Evolutionary conservation across 106 monocot genomes (phyloP), one percentile per base, ranked within the genome.

Genomic region (Dendrobium nobile): DNA sequence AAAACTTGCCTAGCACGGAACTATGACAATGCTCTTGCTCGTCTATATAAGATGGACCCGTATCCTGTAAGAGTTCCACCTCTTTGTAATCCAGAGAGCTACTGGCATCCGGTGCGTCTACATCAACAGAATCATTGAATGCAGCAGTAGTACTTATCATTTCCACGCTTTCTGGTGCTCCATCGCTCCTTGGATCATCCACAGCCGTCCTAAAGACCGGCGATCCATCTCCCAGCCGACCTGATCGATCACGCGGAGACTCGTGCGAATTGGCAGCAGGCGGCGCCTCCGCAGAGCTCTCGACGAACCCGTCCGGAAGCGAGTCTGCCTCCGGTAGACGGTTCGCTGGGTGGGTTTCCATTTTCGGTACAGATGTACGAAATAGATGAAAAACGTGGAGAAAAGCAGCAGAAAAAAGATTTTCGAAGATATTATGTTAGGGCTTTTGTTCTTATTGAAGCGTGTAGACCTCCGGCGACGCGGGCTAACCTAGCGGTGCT

Each of bases 291-390:
- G 84, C 45, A 31, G 93, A 86, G 87, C 84, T 87, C 80, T 93
- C 96, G 54, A 96, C 93, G 82, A 96, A 96, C 44, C 96, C 96
- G 73, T 93, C 96, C 31, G 96, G 96, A 33, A 96, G 81, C 22
- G 96, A 91, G 73, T 92, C 84, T 11, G 91, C 92, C 73, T 92
- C 96, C 0, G 96, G 96, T 2, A 96, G 87, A 27, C 88, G 82
- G 58, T 67, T 79, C 65, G 72, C 82, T 45, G 81, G 37, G 37
- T 37, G 37, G 37, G 37, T 37, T 37, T 37, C 37, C 37, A 37
- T 37, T 0, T 3, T 37, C 37, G 37, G 2, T 37, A 37, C 37
- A 37, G 37, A 37, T 2, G 37, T 37, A 0, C 0, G 37, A 37
- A 37, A 37, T 37, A 37, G 37, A 37, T 37, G 2, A 37, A 37